Percentiles rank a stretch among this genome's conserved stretches.
phyloP scores from a whole-genome alignment of 176 grass and related monocot species.

The Musa troglodytarum region DNA sequence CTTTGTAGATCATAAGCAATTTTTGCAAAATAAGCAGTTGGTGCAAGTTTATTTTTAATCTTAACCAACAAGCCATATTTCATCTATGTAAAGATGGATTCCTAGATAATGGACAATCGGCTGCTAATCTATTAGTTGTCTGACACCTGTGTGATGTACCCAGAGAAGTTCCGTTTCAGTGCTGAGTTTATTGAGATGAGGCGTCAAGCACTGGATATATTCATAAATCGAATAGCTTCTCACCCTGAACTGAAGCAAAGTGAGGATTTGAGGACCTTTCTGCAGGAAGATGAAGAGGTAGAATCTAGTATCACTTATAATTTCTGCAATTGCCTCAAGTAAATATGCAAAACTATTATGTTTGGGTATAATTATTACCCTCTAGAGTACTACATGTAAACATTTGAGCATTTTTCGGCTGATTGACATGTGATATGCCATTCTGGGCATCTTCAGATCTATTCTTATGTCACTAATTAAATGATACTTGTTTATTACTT shows the following conservation, averaged over 20 bases:
- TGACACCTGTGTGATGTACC: neutral
- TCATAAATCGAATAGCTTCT: conserved; percentile 89
- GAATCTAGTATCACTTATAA: conserved; percentile 8
- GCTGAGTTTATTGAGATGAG: conserved; percentile 96
- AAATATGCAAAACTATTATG: neutral
- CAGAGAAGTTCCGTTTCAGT: conserved; percentile 97
- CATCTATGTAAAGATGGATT: neutral
- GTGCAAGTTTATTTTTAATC: neutral
- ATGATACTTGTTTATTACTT: no score
- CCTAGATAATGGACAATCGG: neutral
- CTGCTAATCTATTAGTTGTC: neutral
- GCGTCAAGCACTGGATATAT: conserved; percentile 75
- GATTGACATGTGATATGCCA: no score
- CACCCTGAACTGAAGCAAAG: conserved; percentile 88
- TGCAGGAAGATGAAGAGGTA: conserved; percentile 99
- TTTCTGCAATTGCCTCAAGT: neutral
- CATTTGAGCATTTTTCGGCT: no score
- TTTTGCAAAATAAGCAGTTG: neutral
- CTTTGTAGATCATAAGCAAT: no score
- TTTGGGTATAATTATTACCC: neutral
- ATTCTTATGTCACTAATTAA: no score
- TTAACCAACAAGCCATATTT: neutral
- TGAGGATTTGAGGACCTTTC: conserved; percentile 78
- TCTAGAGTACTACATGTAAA: no score
- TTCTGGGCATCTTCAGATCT: no score